Evolutionary conservation across 495 filamentous ascomycete species (phyloP).

Genomic region (Friedmanniomyces simplex): DNA sequence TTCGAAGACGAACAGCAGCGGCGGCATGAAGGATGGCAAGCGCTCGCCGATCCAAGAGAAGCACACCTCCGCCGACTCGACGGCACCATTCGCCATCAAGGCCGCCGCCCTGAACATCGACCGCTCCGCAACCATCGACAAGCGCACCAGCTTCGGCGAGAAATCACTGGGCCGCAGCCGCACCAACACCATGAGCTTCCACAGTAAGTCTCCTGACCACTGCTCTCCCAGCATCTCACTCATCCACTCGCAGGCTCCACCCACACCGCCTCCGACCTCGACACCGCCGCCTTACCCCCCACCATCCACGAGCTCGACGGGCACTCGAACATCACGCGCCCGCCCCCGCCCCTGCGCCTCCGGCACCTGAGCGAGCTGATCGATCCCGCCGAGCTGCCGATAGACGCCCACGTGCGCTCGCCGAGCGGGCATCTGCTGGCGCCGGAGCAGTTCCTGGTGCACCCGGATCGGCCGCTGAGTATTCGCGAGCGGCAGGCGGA

Average conservation of each 20-base stretch:
- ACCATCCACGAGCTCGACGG: conserved; percentile 7
- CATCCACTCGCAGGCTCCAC: neutral
- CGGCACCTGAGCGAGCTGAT: conserved; percentile 28
- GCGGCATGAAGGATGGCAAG: neutral
- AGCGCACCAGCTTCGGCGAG: neutral
- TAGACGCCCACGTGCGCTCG: conserved; percentile 14
- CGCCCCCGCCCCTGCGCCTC: conserved; percentile 22
- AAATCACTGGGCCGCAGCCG: neutral
- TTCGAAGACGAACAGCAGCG: neutral
- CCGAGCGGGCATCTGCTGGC: conserved; percentile 27
- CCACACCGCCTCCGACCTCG: neutral
- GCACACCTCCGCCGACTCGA: conserved; percentile 5
- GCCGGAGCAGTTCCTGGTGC: conserved; percentile 18
- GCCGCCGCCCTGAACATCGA: neutral
- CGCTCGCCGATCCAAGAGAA: conserved; percentile 3
- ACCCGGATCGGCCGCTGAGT: conserved; percentile 26
- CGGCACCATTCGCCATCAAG: neutral
- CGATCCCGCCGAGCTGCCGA: conserved; percentile 24
- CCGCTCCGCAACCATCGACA: too few relatives aligned
- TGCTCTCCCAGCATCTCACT: too few relatives aligned
- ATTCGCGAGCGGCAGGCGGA: conserved; percentile 29
- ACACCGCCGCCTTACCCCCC: neutral
- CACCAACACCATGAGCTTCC: conserved; percentile 2
- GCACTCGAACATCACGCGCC: conserved; percentile 19
- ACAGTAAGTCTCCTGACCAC: neutral